These are phyloP conservation scores for Tulasnella sp. DNA, from an alignment of 768 basidiomycete genomes.

Conservation along the genomic window DNA sequence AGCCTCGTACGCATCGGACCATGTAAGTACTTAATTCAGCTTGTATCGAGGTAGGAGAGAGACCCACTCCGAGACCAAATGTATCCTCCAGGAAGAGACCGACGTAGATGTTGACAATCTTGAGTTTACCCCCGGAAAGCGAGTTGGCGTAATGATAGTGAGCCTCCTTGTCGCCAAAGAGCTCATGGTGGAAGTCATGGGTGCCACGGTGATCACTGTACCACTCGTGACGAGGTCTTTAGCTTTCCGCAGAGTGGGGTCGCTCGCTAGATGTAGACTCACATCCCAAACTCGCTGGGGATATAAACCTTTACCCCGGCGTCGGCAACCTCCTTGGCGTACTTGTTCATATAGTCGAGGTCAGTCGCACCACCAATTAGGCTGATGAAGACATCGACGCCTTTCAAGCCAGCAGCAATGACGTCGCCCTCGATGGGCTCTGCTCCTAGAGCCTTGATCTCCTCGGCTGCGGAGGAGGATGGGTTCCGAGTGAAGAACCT, in stretches of 20 bases:
- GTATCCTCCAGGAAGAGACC: background rate
- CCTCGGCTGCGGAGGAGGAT: background rate
- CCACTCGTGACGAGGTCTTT: no score
- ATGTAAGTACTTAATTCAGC: no score
- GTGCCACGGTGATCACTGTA: background rate
- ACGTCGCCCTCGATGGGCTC: background rate
- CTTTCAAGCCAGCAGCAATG: background rate
- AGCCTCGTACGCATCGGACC: background rate
- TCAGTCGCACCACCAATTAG: background rate
- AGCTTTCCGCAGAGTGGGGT: no score
- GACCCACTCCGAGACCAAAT: background rate
- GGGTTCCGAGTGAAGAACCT: background rate
- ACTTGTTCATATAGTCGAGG: background rate
- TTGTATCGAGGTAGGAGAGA: background rate
- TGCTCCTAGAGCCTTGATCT: background rate
- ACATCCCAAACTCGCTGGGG: background rate
- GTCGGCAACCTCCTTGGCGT: slow-evolving; percentile 14
- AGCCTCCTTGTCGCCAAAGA: background rate
- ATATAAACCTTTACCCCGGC: background rate
- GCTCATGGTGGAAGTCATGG: background rate
- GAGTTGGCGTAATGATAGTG: background rate
- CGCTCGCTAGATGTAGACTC: no score
- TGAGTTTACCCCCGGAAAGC: background rate
- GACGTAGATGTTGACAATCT: background rate
- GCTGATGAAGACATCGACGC: background rate